Base-by-base conservation (phyloP, 345 rosid species). In the Melastoma malabathricum region DNA sequence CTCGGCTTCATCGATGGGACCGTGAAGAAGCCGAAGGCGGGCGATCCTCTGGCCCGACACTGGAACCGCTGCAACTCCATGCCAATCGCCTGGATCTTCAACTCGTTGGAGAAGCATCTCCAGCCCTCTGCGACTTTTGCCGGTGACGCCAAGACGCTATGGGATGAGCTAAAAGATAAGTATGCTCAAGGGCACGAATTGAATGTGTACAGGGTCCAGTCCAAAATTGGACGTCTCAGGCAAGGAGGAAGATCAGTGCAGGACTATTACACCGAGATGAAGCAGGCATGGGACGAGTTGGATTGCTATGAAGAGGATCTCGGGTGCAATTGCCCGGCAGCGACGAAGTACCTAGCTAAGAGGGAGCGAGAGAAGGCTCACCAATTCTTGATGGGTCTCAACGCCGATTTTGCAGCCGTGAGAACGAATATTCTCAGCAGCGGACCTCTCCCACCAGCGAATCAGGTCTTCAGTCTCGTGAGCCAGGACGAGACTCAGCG, bases 341-440 rank as follows among this genome's bases (percentile, higher is more conserved):
- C 14, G 5, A 5, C 14, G 19, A 39, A n/a, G 34, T 17, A 1
- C 2, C 17, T 6, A 20, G 39, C 8, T 6, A 8, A 15, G 43
- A 43, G 61, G 14, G 50, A 60, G 10, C 18, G 5, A 6, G 16
- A 18, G 12, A 57, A n/a, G 38, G 38, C 52, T 10, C 48, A 56
- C 31, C 56, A 47, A 7, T 47, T 51, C 17, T 20, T 67, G 0
- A 58, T 62, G 46, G 54, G 64, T 3, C 39, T 63, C 10, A 47
- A 59, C 47, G 46, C n/a, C n/a, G n/a, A n/a, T n/a, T 34, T 0
- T 0, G 34, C 4, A 23, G 17, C 0, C 57, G 8, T 27, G 46
- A n/a, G 3, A 48, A 18, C 0, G 3, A 39, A 19, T 7, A 55
- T 12, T 1, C 9, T 54, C 0, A 18, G 44, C 15, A 1, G 48